Percentiles rank a stretch among this genome's conserved stretches.
phyloP scores from a whole-genome alignment of 257 asterid species.

The Rhazya stricta region DNA sequence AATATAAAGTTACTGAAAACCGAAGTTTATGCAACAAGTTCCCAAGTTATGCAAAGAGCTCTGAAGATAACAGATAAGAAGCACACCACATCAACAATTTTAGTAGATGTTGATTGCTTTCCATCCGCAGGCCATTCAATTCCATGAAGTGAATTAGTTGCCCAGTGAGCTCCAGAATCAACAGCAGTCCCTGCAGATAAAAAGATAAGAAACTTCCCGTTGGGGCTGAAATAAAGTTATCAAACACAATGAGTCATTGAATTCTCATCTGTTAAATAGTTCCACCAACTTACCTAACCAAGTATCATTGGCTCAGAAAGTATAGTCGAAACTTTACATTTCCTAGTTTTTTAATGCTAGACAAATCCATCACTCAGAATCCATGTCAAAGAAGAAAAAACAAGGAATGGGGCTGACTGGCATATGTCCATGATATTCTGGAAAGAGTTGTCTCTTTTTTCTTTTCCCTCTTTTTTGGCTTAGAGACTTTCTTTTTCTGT shows the following conservation, averaged over 20 bases:
- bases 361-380: background rate
- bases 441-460: background rate
- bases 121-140: slow-evolving; percentile 65
- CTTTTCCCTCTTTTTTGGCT: background rate
- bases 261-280: background rate
- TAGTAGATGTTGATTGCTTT: slow-evolving; percentile 31
- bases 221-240: slow-evolving; percentile 51
- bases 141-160: slow-evolving; percentile 75
- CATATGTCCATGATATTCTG: background rate
- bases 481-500: background rate
- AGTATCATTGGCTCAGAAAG: background rate
- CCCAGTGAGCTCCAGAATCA: slow-evolving; percentile 73
- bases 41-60: background rate
- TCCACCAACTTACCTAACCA: background rate
- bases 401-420: background rate
- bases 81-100: slow-evolving; percentile 62
- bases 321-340: background rate
- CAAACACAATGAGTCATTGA: background rate
- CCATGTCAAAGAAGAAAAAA: background rate
- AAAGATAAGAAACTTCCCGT: slow-evolving; percentile 64
- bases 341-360: background rate
- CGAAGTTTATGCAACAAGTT: background rate
- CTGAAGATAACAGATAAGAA: slow-evolving; percentile 9
- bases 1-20: background rate
- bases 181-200: slow-evolving; percentile 66